Base-by-base conservation (phyloP, 768 basidiomycete genomes). In the Punctularia strigosozonata region DNA sequence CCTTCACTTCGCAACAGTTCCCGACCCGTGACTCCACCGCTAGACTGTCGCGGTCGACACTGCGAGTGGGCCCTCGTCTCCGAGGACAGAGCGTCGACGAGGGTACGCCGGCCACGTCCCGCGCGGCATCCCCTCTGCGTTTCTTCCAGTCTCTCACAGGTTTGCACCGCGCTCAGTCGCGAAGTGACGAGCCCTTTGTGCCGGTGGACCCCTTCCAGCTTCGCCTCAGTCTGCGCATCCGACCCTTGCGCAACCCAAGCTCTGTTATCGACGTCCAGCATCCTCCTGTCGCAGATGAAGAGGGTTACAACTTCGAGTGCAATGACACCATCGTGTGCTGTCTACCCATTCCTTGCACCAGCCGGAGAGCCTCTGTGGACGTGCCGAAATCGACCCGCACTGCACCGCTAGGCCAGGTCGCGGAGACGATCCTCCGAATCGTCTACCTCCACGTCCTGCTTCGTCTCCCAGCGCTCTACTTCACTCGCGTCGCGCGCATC, bases 401-500 rank as follows among this genome's bases (percentile, higher is more conserved):
- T 20, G 10, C 13, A 8, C 47, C 25, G n/a, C 38, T n/a, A 51
- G 34, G 14, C 45, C 55, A 62, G 34, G 19, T 51, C 17, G 24
- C 52, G n/a, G 64, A 65, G 30, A 62, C 58, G 2, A 28, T 71
- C 13, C 62, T 68, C 0, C 58, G 68, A 18, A 65, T 69, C 45
- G 20, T 56, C 0, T 73, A 73, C 46, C 54, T 70, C 31, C 55
- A 60, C 33, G 31, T 60, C 20, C 70, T 87, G 6, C 65, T 87
- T 14, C 70, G 76, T 13, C 67, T 88, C n/a, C 86, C 85, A 2
- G 71, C 79, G 0, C 63, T 86, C 49, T 88, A 88, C 50, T 88
- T 86, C 56, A 71, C 77, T 3, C 76, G 85, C 3, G 85, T 88
- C 18, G 72, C 80, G 3, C 68, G 73, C 35, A 71, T 87, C 20